Base-by-base conservation (phyloP, 495 filamentous ascomycete genomes). In the Penicillium parvum region DNA sequence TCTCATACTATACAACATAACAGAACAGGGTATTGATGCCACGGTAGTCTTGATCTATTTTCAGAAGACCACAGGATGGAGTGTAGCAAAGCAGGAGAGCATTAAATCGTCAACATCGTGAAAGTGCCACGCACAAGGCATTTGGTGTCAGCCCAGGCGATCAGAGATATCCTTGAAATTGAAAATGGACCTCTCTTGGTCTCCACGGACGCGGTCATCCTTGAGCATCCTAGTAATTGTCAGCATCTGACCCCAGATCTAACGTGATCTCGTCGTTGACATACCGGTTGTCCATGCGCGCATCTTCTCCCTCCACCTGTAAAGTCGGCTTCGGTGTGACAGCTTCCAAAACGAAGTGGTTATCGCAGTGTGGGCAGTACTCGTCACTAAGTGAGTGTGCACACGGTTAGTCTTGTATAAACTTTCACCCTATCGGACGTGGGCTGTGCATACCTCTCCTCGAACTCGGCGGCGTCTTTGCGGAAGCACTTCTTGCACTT, bases 351-450 rank as follows among this genome's bases (percentile, higher is more conserved):
- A 97, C 84, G 59, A 89, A 98, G 66, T 97, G 92, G 65, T 98
- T 98, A 64, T 98, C 92, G 73, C 92, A 98, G 69, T 96, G 86
- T n/a, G 92, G 94, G 70, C 92, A 97, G 72, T 95, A 97, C 66
- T 98, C 94, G 73, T 98, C 94, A 62, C 88, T 87, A 47, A 23
- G 18, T 41, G 27, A 32, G 14, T 4, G n/a, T 3, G 18, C 16
- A 27, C 12, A 19, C 26, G 17, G 21, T 33, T 32, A 37, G 29
- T 48, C 29, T 11, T 9, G 12, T 14, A 29, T 43, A 7, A 8
- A 34, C 20, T 42, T 48, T 40, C 11, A 26, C 22, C 9, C 37
- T 15, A 33, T 12, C 8, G 16, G 3, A 25, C 40, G 26, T 15
- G 38, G 28, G 18, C 28, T 45, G 45, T 20, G 20, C 52, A 17